Percentiles rank a stretch among this genome's conserved stretches.
Conservation (phyloP, 1,139 yeast genomes). For the Ogataea hybrid region DNA sequence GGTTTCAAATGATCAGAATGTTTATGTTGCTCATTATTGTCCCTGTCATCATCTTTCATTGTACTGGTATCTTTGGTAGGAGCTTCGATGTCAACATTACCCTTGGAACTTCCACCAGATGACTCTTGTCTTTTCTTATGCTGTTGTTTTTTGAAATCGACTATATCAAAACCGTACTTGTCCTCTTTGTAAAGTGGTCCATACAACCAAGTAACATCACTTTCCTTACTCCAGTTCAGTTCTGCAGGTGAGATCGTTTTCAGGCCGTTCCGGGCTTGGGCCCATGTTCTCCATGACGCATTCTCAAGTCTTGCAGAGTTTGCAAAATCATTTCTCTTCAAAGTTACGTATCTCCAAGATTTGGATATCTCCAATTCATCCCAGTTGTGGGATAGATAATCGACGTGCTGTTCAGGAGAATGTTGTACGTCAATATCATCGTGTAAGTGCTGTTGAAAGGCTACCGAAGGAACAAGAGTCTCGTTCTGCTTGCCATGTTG, state of each 20-base stretch:
- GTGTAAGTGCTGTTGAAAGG: conserved; percentile 48
- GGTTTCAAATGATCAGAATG: conserved; percentile 42
- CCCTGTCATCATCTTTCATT: too few species aligned
- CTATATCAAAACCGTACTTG: conserved; percentile 18
- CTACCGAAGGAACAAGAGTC: conserved; percentile 12
- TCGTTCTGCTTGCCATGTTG: conserved; percentile 16
- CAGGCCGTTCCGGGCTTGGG: conserved; percentile 69
- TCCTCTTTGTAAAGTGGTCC: conserved; percentile 66
- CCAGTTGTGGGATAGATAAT: conserved; percentile 94
- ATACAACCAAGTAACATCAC: conserved; percentile 84
- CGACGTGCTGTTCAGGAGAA: conserved; percentile 89
- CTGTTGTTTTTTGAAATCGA: conserved; percentile 17
- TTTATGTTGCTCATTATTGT: background rate
- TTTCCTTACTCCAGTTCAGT: conserved; percentile 80
- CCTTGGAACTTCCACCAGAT: too few species aligned
- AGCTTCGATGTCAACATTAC: too few species aligned
- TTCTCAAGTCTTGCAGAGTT: conserved; percentile 70
- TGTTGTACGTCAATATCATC: conserved; percentile 82
- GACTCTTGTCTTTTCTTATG: conserved; percentile 7
- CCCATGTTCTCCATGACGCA: conserved; percentile 90
- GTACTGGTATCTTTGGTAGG: too few species aligned
- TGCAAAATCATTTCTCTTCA: conserved; percentile 73
- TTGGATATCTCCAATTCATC: conserved; percentile 89
- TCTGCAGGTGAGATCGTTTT: conserved; percentile 75
- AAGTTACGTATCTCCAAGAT: conserved; percentile 91